Percentiles rank a stretch among this genome's conserved stretches.
Evolutionary conservation across 345 rosid genomes (phyloP).

Genomic region (Luvunga scandens): DNA sequence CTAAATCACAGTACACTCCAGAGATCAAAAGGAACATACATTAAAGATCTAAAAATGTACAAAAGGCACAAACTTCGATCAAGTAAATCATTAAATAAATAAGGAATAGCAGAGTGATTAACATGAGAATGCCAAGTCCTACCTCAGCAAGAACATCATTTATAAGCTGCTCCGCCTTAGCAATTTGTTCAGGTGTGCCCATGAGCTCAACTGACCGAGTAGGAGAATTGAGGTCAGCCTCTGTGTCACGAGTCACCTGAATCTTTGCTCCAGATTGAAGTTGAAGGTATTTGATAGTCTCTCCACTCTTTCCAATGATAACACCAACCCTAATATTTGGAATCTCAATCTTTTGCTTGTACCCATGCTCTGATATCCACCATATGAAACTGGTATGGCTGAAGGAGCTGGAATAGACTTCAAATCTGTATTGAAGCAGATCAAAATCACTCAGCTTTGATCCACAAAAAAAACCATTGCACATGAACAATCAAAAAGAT

Average conservation of each 20-base stretch:
- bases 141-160: conserved; percentile 92
- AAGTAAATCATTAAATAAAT: background rate
- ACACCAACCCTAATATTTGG: conserved; percentile 97
- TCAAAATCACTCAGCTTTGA: background rate
- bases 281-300: conserved; percentile 93
- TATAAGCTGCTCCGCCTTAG: conserved; percentile 88
- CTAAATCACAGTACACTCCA: background rate
- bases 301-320: conserved; percentile 96
- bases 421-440: conserved; percentile 40
- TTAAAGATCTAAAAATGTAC: background rate
- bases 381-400: conserved; percentile 65
- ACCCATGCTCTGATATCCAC: conserved; percentile 54
- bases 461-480: background rate
- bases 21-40: background rate
- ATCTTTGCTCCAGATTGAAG: conserved; percentile 95
- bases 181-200: conserved; percentile 82
- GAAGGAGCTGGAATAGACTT: conserved; percentile 53
- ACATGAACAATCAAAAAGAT: background rate
- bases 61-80: background rate
- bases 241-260: conserved; percentile 94
- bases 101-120: background rate
- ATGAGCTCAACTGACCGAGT: conserved; percentile 75
- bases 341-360: conserved; percentile 84
- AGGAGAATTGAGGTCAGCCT: conserved; percentile 73
- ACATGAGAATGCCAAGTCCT: background rate